phyloP scores from a whole-genome alignment of 2,329 filamentous ascomycete genomes.

The Alternaria gaisen region DNA sequence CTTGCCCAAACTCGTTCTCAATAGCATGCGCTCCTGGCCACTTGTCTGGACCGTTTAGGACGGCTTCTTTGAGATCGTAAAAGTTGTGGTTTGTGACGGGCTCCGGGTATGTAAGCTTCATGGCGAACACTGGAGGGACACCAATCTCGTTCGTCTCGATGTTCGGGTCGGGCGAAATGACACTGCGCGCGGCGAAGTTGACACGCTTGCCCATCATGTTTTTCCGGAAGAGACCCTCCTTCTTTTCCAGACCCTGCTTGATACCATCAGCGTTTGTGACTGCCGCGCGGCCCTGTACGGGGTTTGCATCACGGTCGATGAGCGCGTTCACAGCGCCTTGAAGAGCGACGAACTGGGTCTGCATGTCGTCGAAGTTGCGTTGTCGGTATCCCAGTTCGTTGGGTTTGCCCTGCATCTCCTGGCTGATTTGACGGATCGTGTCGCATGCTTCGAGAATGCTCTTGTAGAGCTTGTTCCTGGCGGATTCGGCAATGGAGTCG shows the following conservation, averaged over 20 bases:
- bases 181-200: constrained; percentile 95
- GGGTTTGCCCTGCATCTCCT: constrained; percentile 66
- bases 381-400: constrained; percentile 54
- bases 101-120: constrained; percentile 94
- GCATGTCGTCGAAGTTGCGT: constrained; percentile 77
- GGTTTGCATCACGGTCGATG: constrained; percentile 88
- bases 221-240: constrained; percentile 96
- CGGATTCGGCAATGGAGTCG: constrained; percentile 83
- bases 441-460: constrained; percentile 80
- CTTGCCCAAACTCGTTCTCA: constrained; percentile 93
- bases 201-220: constrained; percentile 99
- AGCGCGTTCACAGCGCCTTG: constrained; percentile 93
- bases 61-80: constrained; percentile 92
- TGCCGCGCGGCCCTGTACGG: constrained; percentile 78
- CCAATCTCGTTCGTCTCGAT: constrained; percentile 99
- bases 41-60: constrained; percentile 91
- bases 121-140: constrained; percentile 96
- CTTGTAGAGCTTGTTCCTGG: constrained; percentile 89
- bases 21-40: constrained; percentile 96
- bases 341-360: constrained; percentile 81
- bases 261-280: constrained; percentile 89
- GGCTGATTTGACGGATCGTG: constrained; percentile 76
- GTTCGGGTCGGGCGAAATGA: constrained; percentile 97
- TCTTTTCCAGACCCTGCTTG: constrained; percentile 98
- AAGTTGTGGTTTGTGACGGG: constrained; percentile 98